A percentile compares a stretch with the other conserved stretches of the same genome.
phyloP scores from a whole-genome alignment of 2,329 filamentous ascomycete genomes.

The Neoarthrinium moseri region DNA sequence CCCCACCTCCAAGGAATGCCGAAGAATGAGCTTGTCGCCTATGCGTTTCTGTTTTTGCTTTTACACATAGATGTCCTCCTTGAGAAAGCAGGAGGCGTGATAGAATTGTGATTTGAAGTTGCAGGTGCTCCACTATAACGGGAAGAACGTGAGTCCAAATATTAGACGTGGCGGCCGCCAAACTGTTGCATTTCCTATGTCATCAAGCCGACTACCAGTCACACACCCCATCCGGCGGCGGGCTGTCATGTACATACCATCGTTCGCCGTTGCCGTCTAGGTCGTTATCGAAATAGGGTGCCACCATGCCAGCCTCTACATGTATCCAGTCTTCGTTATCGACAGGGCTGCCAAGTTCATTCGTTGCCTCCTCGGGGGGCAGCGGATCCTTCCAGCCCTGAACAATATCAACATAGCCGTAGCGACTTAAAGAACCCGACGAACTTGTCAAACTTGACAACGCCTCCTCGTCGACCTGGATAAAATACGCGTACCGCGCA shows the following conservation, averaged over 20 bases:
- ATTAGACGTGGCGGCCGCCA: no score
- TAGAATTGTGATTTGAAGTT: no score
- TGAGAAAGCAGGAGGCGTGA: no score
- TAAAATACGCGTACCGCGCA: constrained; percentile 13
- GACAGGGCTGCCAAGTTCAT: background rate
- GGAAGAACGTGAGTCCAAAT: no score
- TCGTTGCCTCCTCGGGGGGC: background rate
- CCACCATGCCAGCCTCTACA: background rate
- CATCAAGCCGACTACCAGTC: background rate
- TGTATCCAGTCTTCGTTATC: background rate
- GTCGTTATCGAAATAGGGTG: background rate
- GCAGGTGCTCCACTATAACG: no score
- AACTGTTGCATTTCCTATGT: no score
- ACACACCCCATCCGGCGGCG: background rate
- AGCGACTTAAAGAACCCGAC: no score
- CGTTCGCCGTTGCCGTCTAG: background rate
- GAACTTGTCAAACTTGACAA: background rate
- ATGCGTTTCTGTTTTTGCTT: no score
- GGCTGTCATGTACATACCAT: background rate
- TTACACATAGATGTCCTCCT: no score
- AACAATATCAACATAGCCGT: background rate
- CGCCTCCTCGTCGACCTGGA: constrained; percentile 10
- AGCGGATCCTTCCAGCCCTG: background rate
- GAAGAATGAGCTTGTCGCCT: no score
- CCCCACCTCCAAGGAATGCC: no score